phyloP scores from a whole-genome alignment of 331 rosid species.

The Arachis monticola region DNA sequence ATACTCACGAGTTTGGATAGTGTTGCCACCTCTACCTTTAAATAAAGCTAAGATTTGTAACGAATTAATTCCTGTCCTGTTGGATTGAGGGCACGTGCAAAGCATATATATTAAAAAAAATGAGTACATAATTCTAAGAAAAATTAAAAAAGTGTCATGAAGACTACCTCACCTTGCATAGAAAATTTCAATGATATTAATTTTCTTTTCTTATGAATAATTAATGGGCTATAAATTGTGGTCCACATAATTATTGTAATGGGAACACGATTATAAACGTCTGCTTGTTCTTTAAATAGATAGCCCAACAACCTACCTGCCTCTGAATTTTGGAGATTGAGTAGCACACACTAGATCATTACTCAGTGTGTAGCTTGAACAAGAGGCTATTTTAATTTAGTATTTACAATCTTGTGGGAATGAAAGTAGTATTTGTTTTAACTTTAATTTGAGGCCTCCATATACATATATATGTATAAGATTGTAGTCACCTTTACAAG shows the following conservation, averaged over 20 bases:
- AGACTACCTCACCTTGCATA: no score
- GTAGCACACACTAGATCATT: neutral
- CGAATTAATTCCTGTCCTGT: no score
- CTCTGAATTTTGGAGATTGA: neutral
- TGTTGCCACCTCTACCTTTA: no score
- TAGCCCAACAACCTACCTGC: constrained; percentile 8
- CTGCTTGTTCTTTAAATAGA: neutral
- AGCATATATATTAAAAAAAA: no score
- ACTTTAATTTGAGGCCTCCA: neutral
- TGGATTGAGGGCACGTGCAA: no score
- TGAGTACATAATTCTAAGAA: no score
- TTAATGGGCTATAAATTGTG: neutral
- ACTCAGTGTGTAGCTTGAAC: neutral
- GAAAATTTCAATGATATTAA: no score
- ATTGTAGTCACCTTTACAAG: neutral
- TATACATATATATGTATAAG: neutral
- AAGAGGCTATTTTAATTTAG: neutral
- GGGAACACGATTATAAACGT: neutral
- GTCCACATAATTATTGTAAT: neutral
- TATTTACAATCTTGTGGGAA: neutral
- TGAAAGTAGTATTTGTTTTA: neutral
- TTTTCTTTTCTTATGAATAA: neutral
- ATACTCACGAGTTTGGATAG: no score
- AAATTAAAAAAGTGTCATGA: no score
- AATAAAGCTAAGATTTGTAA: no score